These are phyloP conservation scores for Rhodofomes roseus DNA, from an alignment of 1,284 basidiomycete genomes.

Conservation along the genomic window DNA sequence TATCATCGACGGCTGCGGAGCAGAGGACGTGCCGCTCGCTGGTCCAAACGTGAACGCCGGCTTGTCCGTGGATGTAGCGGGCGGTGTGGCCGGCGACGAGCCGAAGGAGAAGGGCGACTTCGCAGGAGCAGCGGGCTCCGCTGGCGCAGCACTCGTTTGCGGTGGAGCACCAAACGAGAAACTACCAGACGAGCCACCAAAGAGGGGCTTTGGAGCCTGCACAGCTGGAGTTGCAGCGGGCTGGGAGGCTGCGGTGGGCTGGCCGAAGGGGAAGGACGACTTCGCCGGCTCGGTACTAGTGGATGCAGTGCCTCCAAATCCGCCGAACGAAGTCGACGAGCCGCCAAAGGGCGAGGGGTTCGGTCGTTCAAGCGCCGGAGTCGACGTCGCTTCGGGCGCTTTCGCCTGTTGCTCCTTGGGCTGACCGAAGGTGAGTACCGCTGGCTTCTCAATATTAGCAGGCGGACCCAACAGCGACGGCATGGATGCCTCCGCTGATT, in stretches of 20 bases:
- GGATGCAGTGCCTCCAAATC: not conserved
- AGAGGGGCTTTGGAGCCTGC: conserved; percentile 27
- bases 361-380: not conserved
- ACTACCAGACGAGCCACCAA: conserved; percentile 15
- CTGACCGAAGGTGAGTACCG: conserved; percentile 14
- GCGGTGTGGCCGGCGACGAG: conserved; percentile 16
- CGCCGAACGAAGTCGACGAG: conserved; percentile 12
- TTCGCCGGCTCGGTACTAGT: conserved; percentile 15
- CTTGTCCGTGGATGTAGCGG: conserved; percentile 18
- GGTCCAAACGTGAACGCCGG: conserved; percentile 21
- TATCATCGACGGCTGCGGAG: conserved; percentile 9
- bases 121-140: conserved; percentile 13
- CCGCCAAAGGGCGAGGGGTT: conserved; percentile 9
- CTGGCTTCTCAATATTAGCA: not conserved
- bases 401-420: not conserved
- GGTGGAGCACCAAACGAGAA: conserved; percentile 22
- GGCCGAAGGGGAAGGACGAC: conserved; percentile 10
- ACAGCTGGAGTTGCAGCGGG: conserved; percentile 15
- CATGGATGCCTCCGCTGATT: conserved; percentile 12
- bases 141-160: conserved; percentile 1
- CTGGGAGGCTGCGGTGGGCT: conserved; percentile 10
- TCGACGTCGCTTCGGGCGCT: not conserved
- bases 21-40: conserved; percentile 5
- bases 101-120: conserved; percentile 26
- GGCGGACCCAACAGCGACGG: not conserved